Percentiles rank a stretch among this genome's conserved stretches.
Conservation (phyloP, 1,284 basidiomycete species). For the Tylopilus sp. region DNA sequence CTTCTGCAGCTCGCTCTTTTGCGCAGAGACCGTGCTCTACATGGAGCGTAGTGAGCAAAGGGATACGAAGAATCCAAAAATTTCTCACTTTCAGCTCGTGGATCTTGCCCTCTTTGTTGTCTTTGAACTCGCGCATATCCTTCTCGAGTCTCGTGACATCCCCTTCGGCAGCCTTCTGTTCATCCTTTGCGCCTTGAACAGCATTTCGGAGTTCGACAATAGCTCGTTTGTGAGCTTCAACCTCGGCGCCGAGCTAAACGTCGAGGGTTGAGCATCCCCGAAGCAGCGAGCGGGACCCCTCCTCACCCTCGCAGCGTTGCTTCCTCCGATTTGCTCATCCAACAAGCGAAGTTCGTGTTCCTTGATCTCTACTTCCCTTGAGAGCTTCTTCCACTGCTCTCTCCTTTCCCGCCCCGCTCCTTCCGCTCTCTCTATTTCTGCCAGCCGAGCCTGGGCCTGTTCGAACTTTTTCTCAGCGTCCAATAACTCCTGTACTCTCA, state of each 20-base stretch:
- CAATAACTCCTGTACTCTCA: constrained; percentile 84
- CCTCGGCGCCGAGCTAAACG: constrained; percentile 73
- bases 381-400: constrained; percentile 67
- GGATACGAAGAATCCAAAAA: not conserved
- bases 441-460: constrained; percentile 51
- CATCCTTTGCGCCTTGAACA: constrained; percentile 66
- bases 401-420: constrained; percentile 52
- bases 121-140: constrained; percentile 98
- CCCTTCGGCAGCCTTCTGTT: constrained; percentile 71
- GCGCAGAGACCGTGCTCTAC: constrained; percentile 69
- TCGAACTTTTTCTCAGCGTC: constrained; percentile 53
- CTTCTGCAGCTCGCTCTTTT: constrained; percentile 80
- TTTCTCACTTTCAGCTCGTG: constrained; percentile 81
- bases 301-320: constrained; percentile 83
- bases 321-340: constrained; percentile 83
- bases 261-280: not conserved
- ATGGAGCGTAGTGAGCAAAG: constrained; percentile 9
- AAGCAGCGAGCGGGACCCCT: not conserved
- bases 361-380: constrained; percentile 82
- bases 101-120: constrained; percentile 97
- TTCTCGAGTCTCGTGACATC: constrained; percentile 88
- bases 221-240: constrained; percentile 67
- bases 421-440: constrained; percentile 58
- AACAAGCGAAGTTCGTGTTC: constrained; percentile 82
- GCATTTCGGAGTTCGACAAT: constrained; percentile 68